Evolutionary conservation across 441 rosid species (phyloP), one percentile per base, ranked within the genome.

Genomic region (Daphne laureola): DNA sequence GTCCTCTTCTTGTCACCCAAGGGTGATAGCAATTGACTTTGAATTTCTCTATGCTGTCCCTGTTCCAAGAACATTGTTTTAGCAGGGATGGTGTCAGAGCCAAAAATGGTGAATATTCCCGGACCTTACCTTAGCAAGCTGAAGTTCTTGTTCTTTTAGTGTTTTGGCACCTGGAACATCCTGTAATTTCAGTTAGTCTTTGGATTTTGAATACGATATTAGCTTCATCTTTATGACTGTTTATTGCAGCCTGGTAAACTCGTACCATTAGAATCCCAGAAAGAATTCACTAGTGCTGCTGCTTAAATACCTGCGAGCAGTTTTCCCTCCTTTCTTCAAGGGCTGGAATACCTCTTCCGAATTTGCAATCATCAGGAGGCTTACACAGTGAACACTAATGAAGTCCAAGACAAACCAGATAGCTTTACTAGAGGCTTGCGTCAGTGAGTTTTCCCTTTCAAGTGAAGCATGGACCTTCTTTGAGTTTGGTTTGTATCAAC

Each of bases 201-300:
- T 5, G 44, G 41, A 51, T 8, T 41, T 16, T 7, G 45, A 23
- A 14, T 14, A 18, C 2, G 46, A 21, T 54, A 15, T 43, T n/a
- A 26, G 49, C 12, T 12, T 21, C 47, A 23, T 55, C 25, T n/a
- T 38, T 5, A 43, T 31, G 36, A 31, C 8, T 31, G 0, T 8
- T 50, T 53, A 9, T 31, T 65, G 59, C 87, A 81, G 87, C 80
- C 84, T 35, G 74, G 67, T 51, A 43, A 73, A 52, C 64, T 77
- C 31, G 71, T 69, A 31, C 61, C 57, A 17, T 61, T 43, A 27
- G 15, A 55, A 12, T 41, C 59, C 17, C 12, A 66, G 38, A 73
- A 73, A 50, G 68, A 68, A 49, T 26, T 71, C 65, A 63, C 67
- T 7, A 50, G 52, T 43, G 64, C 73, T 44, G 53, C 53, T 17